A percentile compares a stretch with the other conserved stretches of the same genome.
Evolutionary conservation across 768 basidiomycete species (phyloP).

Genomic region (Lentinula lateritia): DNA sequence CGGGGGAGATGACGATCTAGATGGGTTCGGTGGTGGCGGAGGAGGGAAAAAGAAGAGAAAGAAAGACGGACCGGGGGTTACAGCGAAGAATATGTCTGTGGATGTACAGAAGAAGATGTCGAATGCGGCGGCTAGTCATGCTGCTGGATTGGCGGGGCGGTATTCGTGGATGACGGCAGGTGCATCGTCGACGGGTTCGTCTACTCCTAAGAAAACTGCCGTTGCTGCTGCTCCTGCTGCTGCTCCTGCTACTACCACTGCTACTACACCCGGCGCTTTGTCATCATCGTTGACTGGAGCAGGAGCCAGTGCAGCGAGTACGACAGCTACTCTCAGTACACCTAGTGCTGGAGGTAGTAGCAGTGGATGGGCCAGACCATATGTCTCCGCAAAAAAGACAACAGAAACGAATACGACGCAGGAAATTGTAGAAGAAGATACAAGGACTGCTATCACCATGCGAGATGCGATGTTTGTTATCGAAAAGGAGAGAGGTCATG

Average conservation of each 20-base stretch:
- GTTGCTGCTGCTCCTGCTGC: constrained; percentile 26
- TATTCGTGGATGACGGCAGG: constrained; percentile 87
- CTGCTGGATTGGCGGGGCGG: constrained; percentile 77
- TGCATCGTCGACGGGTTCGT: constrained; percentile 28
- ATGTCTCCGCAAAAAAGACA: constrained; percentile 44
- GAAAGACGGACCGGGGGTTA: constrained; percentile 78
- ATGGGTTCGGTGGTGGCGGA: constrained; percentile 35
- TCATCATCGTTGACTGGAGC: constrained; percentile 15
- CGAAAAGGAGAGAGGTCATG: constrained; percentile 78
- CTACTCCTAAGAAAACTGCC: constrained; percentile 28
- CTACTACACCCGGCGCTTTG: constrained; percentile 17
- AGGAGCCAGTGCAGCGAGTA: constrained; percentile 20
- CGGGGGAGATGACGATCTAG: constrained; percentile 28
- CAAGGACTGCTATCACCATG: constrained; percentile 57
- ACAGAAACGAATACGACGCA: constrained; percentile 20
- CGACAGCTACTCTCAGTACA: constrained; percentile 15
- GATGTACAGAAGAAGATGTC: constrained; percentile 90
- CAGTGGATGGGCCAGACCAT: constrained; percentile 57
- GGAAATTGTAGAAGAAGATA: constrained; percentile 48
- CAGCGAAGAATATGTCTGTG: constrained; percentile 86
- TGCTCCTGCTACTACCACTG: constrained; percentile 20
- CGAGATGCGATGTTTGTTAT: constrained; percentile 84
- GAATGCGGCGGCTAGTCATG: constrained; percentile 83
- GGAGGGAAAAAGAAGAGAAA: constrained; percentile 74
- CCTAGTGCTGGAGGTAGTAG: constrained; percentile 18